Evolutionary conservation across 345 rosid species (phyloP), one percentile per base, ranked within the genome.

Genomic region (Raphanus sativus): DNA sequence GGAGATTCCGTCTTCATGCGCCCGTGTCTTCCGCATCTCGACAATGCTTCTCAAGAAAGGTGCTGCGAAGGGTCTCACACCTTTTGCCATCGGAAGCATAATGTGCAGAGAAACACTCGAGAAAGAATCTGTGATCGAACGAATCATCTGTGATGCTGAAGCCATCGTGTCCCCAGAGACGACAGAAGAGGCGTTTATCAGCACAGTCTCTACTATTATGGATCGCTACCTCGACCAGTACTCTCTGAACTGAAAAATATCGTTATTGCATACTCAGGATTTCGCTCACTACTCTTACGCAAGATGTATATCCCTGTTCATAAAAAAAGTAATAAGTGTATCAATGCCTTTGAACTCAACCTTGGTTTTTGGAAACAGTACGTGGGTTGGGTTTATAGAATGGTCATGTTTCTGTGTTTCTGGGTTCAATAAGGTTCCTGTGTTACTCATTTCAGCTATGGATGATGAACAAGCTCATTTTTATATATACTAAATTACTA

Each of bases 31-130:
- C 67, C 83, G 73, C 48, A 87, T 91, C 75, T 91, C 93, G 25
- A 89, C 92, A 36, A 87, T 89, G 93, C 98, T 93, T 78, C 84
- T 91, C 58, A 88, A 91, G 87, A 93, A 91, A 83, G 98, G 93
- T 24, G 84, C 79, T 16, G 81, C 83, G 69, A 87, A 89, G 66
- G 93, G 91, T 63, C 87, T 91, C 26, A 83, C 92, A 69, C 90
- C 97, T 67, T 91, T 79, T 54, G 28, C 84, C 59, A 88, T 91
- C 0, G 98, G 97, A 82, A 85, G 85, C 82, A 82, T 89, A 55
- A 91, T 90, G 97, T 89, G 97, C 75, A 82, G 97, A 80, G 87
- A 86, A 70, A 88, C 90, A 8, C 56, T 91, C 38, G 75, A 79
- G 25, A 74, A 85, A 63, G 86, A 86, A 66, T 91, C 98, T 29